These are phyloP conservation scores for Cladosporium sp. DNA, from an alignment of 2,329 filamentous ascomycete genomes.

Conservation along the genomic window DNA sequence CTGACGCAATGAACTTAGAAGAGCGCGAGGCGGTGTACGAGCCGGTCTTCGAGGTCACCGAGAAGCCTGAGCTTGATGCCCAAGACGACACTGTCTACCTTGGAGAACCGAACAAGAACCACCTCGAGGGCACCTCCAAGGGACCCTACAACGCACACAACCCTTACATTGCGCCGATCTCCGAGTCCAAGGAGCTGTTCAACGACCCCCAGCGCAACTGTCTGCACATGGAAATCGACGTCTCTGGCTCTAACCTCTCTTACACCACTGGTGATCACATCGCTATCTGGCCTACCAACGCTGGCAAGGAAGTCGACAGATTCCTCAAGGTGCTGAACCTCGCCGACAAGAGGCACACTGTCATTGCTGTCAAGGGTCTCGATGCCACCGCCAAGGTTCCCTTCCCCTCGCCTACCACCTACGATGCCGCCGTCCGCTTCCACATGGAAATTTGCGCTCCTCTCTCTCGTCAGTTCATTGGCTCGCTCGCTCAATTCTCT, in stretches of 20 bases:
- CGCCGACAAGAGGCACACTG: conserved; percentile 71
- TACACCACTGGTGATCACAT: conserved; percentile 98
- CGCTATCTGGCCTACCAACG: conserved; percentile 94
- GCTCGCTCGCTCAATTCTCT: conserved; percentile 83
- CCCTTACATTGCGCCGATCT: conserved; percentile 89
- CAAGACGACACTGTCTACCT: conserved; percentile 85
- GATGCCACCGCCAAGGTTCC: conserved; percentile 96
- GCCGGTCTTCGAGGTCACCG: conserved; percentile 79
- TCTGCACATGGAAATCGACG: conserved; percentile 91
- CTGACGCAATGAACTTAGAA: conserved; percentile 81
- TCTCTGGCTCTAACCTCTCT: conserved; percentile 81
- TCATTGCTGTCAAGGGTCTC: conserved; percentile 85
- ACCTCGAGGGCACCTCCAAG: conserved; percentile 79
- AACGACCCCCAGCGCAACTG: conserved; percentile 88
- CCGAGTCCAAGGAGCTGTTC: conserved; percentile 89
- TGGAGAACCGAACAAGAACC: conserved; percentile 79
- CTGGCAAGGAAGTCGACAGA: conserved; percentile 86
- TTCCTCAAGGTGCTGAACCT: conserved; percentile 80
- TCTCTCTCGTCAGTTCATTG: conserved; percentile 92
- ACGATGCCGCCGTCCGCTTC: conserved; percentile 88
- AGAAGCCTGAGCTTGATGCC: conserved; percentile 64
- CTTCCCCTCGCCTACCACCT: conserved; percentile 95
- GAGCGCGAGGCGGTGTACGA: conserved; percentile 97
- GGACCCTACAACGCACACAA: conserved; percentile 89
- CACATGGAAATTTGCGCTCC: conserved; percentile 96